phyloP scores from a whole-genome alignment of 805 yeast species.

The Candida ponderosae region DNA sequence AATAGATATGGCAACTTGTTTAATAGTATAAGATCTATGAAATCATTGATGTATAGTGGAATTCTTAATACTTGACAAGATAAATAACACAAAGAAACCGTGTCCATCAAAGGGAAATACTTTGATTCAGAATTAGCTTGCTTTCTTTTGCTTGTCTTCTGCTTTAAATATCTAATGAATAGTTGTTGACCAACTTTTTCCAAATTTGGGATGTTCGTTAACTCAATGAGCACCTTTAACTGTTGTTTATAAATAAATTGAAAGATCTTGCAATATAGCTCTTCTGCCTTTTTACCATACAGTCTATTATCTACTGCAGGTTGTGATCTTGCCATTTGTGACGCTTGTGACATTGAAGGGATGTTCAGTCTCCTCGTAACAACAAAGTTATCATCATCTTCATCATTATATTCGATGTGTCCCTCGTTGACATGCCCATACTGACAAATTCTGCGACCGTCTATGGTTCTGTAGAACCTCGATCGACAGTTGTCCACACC shows the following conservation, averaged over 20 bases:
- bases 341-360: conserved; percentile 28
- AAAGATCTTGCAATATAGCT: conserved; percentile 3
- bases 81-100: conserved; percentile 37
- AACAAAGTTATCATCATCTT: conserved; percentile 54
- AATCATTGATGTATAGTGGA: conserved; percentile 45
- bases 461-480: conserved; percentile 57
- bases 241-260: neutral
- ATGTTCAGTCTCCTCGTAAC: conserved; percentile 49
- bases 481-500: conserved; percentile 89
- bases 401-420: conserved; percentile 71
- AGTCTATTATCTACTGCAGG: conserved; percentile 6
- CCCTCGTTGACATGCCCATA: conserved; percentile 87
- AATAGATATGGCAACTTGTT: conserved; percentile 44
- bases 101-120: conserved; percentile 2
- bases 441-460: conserved; percentile 81
- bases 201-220: neutral
- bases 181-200: neutral
- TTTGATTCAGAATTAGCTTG: no score
- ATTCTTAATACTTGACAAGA: conserved; percentile 38
- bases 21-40: conserved; percentile 31
- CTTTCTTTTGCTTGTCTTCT: no score
- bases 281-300: conserved; percentile 3
- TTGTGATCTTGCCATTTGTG: neutral
- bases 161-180: no score
- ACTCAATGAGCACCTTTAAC: no score